Evolutionary conservation across 2,329 filamentous ascomycete species (phyloP).

Genomic region (Penicillium sp.): DNA sequence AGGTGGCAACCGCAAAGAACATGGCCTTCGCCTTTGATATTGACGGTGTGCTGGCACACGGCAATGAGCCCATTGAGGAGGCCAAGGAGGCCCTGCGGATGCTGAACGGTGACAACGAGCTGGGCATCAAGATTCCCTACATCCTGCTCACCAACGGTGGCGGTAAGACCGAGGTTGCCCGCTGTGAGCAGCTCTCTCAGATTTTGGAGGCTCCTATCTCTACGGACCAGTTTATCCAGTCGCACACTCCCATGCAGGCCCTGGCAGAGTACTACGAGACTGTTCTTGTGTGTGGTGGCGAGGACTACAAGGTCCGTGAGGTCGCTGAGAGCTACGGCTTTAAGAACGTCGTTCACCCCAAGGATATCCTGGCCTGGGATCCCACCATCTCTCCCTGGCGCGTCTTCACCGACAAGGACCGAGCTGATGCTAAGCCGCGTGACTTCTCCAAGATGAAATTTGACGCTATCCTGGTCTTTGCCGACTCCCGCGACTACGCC

Average conservation of each 20-base stretch:
- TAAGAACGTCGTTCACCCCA: slow-evolving; percentile 71
- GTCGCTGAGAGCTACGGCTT: slow-evolving; percentile 74
- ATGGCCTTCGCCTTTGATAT: slow-evolving; percentile 75
- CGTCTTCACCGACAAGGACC: slow-evolving; percentile 68
- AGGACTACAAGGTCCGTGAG: slow-evolving; percentile 73
- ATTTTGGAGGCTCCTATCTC: slow-evolving; percentile 67
- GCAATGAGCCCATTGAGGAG: slow-evolving; percentile 69
- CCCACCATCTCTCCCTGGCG: slow-evolving; percentile 69
- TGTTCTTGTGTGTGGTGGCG: slow-evolving; percentile 73
- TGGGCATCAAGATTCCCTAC: slow-evolving; percentile 75
- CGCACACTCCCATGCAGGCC: slow-evolving; percentile 75
- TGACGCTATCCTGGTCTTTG: slow-evolving; percentile 74
- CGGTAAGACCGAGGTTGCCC: slow-evolving; percentile 68
- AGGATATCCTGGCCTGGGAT: slow-evolving; percentile 73
- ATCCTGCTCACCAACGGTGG: slow-evolving; percentile 76
- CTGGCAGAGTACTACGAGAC: slow-evolving; percentile 75
- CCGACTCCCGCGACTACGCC: slow-evolving; percentile 72
- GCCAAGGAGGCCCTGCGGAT: slow-evolving; percentile 68
- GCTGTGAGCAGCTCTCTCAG: slow-evolving; percentile 66
- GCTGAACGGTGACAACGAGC: slow-evolving; percentile 73
- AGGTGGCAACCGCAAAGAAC: slow-evolving; percentile 71
- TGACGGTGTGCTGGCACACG: slow-evolving; percentile 74
- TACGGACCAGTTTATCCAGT: slow-evolving; percentile 76
- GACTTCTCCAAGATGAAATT: slow-evolving; percentile 74
- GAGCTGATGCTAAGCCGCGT: slow-evolving; percentile 65